phyloP scores from a whole-genome alignment of 768 basidiomycete genomes.

The Amanita fuliginea region DNA sequence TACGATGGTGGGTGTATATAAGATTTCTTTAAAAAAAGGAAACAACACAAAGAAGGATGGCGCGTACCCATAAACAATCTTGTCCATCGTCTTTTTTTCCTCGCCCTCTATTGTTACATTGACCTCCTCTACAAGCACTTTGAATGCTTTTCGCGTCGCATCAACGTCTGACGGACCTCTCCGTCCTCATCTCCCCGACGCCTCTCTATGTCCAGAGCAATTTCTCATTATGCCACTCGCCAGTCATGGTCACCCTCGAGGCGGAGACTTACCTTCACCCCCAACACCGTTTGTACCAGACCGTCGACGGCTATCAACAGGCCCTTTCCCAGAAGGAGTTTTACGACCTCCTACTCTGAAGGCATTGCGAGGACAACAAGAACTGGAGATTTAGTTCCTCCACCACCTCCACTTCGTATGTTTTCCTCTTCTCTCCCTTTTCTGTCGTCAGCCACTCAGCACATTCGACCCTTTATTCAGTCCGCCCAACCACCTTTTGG shows the following conservation, averaged over 20 bases:
- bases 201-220: slow-evolving; percentile 25
- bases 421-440: slow-evolving; percentile 7
- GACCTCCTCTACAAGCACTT: too few species aligned
- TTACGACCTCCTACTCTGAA: too few species aligned
- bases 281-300: slow-evolving; percentile 6
- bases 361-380: slow-evolving; percentile 20
- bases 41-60: too few species aligned
- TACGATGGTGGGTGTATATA: too few species aligned
- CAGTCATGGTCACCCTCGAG: slow-evolving; percentile 36
- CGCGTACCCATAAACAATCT: too few species aligned
- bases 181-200: slow-evolving; percentile 38
- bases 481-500: slow-evolving; percentile 2
- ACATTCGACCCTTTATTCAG: not conserved
- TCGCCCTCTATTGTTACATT: too few species aligned
- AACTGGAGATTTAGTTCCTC: slow-evolving; percentile 37
- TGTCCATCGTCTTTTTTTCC: too few species aligned
- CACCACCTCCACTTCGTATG: slow-evolving; percentile 59
- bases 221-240: slow-evolving; percentile 23
- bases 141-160: too few species aligned
- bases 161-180: slow-evolving; percentile 45
- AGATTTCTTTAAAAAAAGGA: too few species aligned
- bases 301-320: slow-evolving; percentile 2
- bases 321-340: slow-evolving; percentile 13
- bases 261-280: slow-evolving; percentile 8
- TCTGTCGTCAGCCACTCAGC: not conserved